Base-by-base conservation (phyloP, 345 rosid genomes). In the Murraya koenigii region DNA sequence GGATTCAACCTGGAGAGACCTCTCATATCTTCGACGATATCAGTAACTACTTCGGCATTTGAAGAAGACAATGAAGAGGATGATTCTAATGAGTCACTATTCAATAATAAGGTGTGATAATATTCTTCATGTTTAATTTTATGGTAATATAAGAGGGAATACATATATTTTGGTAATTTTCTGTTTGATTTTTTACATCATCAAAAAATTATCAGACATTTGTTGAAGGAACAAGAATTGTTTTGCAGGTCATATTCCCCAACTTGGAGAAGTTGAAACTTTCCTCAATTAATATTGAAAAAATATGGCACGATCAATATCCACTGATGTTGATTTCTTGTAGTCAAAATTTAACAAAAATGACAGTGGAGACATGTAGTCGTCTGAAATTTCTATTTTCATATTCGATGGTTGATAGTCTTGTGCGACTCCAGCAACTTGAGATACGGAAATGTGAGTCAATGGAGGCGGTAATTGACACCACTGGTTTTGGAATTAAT, bases 381-480 rank as follows among this genome's bases (percentile, higher is more conserved):
- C 1, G 2, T 20, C 38, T 84, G 56, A 67, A 54, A 71, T 75
- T 59, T 66, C n/a, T 81, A 1, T 75, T 84, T 59, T 30, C 75
- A 3, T 23, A 25, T 20, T 72, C 78, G 0, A 14, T 78, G 64
- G 64, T 28, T 0, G 54, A 23, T 30, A 71, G 65, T 8, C 75
- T 81, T 23, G 10, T 6, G 8, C 60, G 13, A 9, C 69, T 84
- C 1, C 77, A 80, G 52, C 65, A 75, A 9, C 67, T 80, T 13
- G 17, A 54, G 19, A 22, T 81, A 36, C 8, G 14, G 20, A 49
- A 30, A 8, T 78, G 86, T 52, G 2, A 39, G n/a, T 68, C 44
- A 28, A 8, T 84, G 73, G 59, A 75, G 36, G 55, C 3, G 74
- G 59, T 84, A 28, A 44, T 83, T 28, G 26, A 6, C 1, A 14